Conservation (phyloP, 768 basidiomycete species). For the Xerocomellus chrysenteron region DNA sequence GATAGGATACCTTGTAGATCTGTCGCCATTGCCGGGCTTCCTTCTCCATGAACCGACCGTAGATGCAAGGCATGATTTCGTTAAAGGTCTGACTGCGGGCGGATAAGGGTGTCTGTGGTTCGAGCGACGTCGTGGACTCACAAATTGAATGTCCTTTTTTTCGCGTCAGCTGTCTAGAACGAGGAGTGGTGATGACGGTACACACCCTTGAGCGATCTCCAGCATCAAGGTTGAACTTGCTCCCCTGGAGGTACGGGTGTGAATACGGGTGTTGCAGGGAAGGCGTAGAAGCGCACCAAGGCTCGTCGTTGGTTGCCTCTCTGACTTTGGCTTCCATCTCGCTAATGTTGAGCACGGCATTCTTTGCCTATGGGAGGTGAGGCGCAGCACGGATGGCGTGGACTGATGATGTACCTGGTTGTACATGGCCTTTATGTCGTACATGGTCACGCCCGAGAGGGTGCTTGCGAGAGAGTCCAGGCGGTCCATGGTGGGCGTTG, state of each 20-base stretch:
- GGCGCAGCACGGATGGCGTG: neutral
- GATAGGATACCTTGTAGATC: slow-evolving; percentile 83
- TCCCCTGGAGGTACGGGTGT: slow-evolving; percentile 59
- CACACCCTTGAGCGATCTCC: slow-evolving; percentile 95
- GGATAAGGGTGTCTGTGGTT: slow-evolving; percentile 6
- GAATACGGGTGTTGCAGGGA: neutral
- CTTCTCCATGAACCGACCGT: slow-evolving; percentile 95
- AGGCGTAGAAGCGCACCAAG: slow-evolving; percentile 67
- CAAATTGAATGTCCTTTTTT: slow-evolving; percentile 94
- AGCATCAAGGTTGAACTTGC: slow-evolving; percentile 98
- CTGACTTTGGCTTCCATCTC: slow-evolving; percentile 97
- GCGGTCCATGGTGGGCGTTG: slow-evolving; percentile 63
- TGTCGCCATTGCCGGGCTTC: slow-evolving; percentile 98
- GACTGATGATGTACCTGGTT: slow-evolving; percentile 62
- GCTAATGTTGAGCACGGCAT: slow-evolving; percentile 92
- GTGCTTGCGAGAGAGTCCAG: slow-evolving; percentile 72
- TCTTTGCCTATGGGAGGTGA: slow-evolving; percentile 71
- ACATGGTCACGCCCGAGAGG: slow-evolving; percentile 81
- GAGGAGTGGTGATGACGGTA: slow-evolving; percentile 10
- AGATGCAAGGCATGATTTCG: slow-evolving; percentile 98
- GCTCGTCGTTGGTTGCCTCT: slow-evolving; percentile 97
- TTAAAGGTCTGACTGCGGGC: slow-evolving; percentile 87
- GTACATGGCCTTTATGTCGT: slow-evolving; percentile 94
- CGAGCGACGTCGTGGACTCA: slow-evolving; percentile 41
- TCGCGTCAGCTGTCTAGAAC: slow-evolving; percentile 15